phyloP scores from a whole-genome alignment of 108 stramenopile genomes.

The Cylindrotheca fusiformis region DNA sequence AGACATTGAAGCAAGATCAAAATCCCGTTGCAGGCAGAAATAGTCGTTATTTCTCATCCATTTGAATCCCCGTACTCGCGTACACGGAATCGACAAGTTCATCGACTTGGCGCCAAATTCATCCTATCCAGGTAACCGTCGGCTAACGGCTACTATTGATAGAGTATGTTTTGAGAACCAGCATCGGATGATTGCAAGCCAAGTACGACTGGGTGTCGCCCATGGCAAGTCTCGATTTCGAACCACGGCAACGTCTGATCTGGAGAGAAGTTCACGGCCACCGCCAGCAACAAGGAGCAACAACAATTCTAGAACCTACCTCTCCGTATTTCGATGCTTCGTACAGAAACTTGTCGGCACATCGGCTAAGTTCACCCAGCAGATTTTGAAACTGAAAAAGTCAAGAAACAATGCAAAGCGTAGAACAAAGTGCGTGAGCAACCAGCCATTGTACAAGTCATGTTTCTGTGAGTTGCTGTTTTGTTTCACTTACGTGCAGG shows the following conservation, averaged over 20 bases:
- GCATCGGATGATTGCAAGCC: too few relatives aligned
- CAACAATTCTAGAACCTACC: slow-evolving; percentile 40
- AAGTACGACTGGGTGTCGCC: too few relatives aligned
- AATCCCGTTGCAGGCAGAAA: too few relatives aligned
- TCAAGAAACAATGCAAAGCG: slow-evolving; percentile 3
- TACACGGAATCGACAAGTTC: too few relatives aligned
- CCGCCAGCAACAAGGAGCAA: neutral
- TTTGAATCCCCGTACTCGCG: too few relatives aligned
- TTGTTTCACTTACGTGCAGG: slow-evolving; percentile 49
- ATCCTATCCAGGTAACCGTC: neutral
- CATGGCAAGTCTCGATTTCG: too few relatives aligned
- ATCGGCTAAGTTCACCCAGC: slow-evolving; percentile 64
- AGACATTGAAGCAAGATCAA: slow-evolving; percentile 14
- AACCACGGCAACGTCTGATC: too few relatives aligned
- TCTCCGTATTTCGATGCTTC: slow-evolving; percentile 82
- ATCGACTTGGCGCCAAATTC: neutral
- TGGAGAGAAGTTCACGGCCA: neutral
- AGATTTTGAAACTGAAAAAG: slow-evolving; percentile 63
- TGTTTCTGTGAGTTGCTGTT: neutral
- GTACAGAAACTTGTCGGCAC: slow-evolving; percentile 64
- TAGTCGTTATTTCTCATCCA: too few relatives aligned
- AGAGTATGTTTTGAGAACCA: neutral
- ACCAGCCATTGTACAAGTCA: neutral
- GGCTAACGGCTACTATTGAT: neutral
- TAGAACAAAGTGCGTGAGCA: neutral